Percentiles rank a stretch among this genome's conserved stretches.
Evolutionary conservation across 352 stramenopile genomes (phyloP).

Genomic region (Globisporangium spinosum): DNA sequence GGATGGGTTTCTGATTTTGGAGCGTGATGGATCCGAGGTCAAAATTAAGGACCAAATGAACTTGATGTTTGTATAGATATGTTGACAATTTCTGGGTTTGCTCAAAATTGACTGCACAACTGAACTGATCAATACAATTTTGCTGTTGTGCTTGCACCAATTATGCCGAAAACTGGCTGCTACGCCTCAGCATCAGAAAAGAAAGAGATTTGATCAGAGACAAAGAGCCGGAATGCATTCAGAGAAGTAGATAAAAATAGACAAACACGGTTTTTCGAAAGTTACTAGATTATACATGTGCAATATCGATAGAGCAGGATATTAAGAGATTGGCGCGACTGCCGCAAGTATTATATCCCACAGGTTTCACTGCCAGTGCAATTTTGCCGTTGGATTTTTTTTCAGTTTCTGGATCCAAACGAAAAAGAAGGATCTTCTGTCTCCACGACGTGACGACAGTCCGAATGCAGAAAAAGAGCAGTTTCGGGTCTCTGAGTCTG

Average conservation of each 20-base stretch:
- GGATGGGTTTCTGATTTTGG: neutral
- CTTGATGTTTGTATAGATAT: neutral
- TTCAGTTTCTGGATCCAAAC: constrained; percentile 1
- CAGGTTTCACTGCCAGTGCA: neutral
- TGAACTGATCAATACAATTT: neutral
- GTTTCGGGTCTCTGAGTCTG: neutral
- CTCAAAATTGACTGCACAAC: neutral
- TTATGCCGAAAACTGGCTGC: neutral
- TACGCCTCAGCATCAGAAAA: neutral
- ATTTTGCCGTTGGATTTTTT: neutral
- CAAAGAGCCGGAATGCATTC: neutral
- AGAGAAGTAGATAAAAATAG: neutral
- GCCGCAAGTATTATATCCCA: neutral
- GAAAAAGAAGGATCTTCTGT: constrained; percentile 1
- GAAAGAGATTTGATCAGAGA: neutral
- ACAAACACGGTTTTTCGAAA: neutral
- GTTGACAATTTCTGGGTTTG: neutral
- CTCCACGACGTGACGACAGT: neutral
- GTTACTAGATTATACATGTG: neutral
- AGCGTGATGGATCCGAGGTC: neutral
- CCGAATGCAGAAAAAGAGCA: neutral
- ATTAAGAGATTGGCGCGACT: neutral
- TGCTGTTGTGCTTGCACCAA: neutral
- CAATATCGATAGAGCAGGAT: neutral
- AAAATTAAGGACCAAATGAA: neutral